phyloP scores from a whole-genome alignment of 495 filamentous ascomycete species.

The Annulohypoxylon bovei region DNA sequence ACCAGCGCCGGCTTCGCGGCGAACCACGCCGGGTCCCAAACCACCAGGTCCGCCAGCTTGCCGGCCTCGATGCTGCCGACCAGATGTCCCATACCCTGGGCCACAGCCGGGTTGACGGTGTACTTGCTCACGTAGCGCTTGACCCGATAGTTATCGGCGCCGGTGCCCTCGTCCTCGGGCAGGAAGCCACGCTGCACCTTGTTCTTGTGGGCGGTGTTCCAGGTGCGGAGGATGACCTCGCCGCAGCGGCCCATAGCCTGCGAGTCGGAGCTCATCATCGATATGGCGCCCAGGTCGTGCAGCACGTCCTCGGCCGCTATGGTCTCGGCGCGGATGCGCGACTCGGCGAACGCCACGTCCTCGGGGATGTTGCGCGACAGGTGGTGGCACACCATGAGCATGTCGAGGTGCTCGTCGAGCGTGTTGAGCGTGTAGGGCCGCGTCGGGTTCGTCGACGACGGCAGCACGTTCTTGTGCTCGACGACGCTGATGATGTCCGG shows the following conservation, averaged over 20 bases:
- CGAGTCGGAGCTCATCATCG: constrained; percentile 93
- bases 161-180: constrained; percentile 80
- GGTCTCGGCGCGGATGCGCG: constrained; percentile 92
- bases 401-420: constrained; percentile 96
- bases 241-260: constrained; percentile 98
- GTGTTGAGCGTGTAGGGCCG: constrained; percentile 93
- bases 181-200: constrained; percentile 84
- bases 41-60: constrained; percentile 89
- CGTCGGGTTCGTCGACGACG: constrained; percentile 92
- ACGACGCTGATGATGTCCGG: constrained; percentile 97
- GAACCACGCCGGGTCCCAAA: constrained; percentile 89
- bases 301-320: constrained; percentile 98
- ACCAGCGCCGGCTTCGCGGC: constrained; percentile 86
- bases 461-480: constrained; percentile 90
- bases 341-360: constrained; percentile 96
- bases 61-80: constrained; percentile 90
- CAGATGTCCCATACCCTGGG: constrained; percentile 92
- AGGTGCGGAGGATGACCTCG: constrained; percentile 93
- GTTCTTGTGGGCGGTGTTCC: constrained; percentile 99
- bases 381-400: constrained; percentile 99
- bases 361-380: constrained; percentile 91
- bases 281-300: constrained; percentile 94
- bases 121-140: constrained; percentile 97
- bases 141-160: constrained; percentile 91
- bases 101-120: constrained; percentile 94